Evolutionary conservation across 805 yeast species (phyloP).

Genomic region (Starmerella vaccinii): DNA sequence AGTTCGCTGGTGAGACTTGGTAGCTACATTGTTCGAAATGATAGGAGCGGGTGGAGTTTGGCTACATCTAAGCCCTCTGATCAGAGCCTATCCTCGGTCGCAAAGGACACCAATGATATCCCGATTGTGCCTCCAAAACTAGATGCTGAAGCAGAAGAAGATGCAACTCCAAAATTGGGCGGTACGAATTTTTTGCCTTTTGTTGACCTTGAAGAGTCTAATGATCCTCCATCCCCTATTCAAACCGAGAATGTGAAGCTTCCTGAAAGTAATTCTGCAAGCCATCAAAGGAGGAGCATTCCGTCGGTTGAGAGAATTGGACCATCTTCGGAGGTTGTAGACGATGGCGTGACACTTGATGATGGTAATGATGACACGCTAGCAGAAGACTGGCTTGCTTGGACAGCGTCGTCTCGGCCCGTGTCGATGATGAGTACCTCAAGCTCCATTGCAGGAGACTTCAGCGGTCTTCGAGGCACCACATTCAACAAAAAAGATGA

Average conservation of each 20-base stretch:
- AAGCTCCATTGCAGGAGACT: not conserved
- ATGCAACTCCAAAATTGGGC: constrained; percentile 20
- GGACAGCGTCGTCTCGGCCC: constrained; percentile 18
- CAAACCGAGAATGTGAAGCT: not conserved
- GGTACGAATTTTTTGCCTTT: constrained; percentile 11
- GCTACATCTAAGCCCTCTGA: constrained; percentile 1
- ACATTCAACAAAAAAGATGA: not conserved
- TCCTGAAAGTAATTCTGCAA: not conserved
- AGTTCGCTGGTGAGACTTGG: constrained; percentile 30
- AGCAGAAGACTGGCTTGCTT: constrained; percentile 19
- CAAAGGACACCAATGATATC: not conserved
- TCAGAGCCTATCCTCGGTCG: not conserved
- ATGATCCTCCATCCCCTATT: not conserved
- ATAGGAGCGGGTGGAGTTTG: constrained; percentile 5
- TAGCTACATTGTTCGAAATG: constrained; percentile 21
- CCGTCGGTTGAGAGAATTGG: not conserved
- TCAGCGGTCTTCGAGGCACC: not conserved
- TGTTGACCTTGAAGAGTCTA: constrained; percentile 10
- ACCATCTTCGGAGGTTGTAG: not conserved
- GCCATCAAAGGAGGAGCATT: not conserved
- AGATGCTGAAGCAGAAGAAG: constrained; percentile 13
- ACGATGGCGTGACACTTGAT: constrained; percentile 2
- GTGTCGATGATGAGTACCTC: constrained; percentile 11
- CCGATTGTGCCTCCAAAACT: not conserved
- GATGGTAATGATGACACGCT: constrained; percentile 14